Evolutionary conservation across 805 yeast genomes (phyloP), one percentile per base, ranked within the genome.

Genomic region (Barnettozyma botsteinii): DNA sequence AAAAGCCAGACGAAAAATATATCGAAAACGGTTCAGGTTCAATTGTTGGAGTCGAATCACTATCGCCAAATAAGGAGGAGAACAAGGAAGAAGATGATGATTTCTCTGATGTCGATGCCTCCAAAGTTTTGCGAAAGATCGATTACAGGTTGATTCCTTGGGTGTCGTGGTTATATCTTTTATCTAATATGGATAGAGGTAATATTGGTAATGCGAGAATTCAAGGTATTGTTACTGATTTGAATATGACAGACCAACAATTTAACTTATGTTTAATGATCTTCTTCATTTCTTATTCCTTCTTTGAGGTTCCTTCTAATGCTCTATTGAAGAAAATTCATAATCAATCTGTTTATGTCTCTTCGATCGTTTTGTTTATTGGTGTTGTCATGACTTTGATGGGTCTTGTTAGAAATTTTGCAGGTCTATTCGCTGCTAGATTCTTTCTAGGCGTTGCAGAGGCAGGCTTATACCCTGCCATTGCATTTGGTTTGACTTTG

Each of bases 131-230:
- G 18, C 53, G 57, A 30, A 68, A 67, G 45, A 55, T 70, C 54
- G 76, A 71, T 41, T 42, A 53, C 31, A 56, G 56, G 26, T 42
- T 70, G 3, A 53, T 70, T 40, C 74, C 75, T 1, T 45, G 67
- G 33, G 57, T 70, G 42, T 54, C 65, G 8, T 31, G 61, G 27
- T 49, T 68, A 34, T 72, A 70, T 50, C 64, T 72, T 38, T 53
- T 71, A 22, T 64, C 73, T 7, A 62, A 62, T 33, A 59, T 75
- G 46, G 80, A 75, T 53, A 64, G 75, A 46, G 67, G 76, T 4
- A 75, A 74, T 48, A 71, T 75, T 42, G 79, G 79, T 42, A 75
- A 75, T 51, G 80, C 80, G 7, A 64, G 63, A 27, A 60, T 70
- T 9, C 77, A 74, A 12, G 79, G 80, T 10, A 46, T 74, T 33